These are phyloP conservation scores for Arthromyces matolae DNA, from an alignment of 768 basidiomycete genomes.

Conservation along the genomic window DNA sequence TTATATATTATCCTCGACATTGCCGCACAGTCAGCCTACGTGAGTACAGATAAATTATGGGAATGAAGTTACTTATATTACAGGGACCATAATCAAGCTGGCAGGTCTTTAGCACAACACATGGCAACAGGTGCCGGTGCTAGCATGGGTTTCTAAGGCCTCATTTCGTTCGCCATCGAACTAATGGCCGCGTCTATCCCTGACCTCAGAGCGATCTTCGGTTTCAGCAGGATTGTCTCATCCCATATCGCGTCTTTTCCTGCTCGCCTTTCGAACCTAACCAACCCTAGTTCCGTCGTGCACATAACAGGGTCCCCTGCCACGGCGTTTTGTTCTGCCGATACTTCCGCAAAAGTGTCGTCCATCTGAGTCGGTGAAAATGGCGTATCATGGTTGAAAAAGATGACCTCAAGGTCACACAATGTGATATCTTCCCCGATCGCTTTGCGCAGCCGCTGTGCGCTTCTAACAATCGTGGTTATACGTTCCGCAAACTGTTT, in stretches of 20 bases:
- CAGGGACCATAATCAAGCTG: background rate
- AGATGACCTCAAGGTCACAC: conserved; percentile 51
- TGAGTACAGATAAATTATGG: conserved; percentile 9
- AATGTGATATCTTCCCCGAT: conserved; percentile 58
- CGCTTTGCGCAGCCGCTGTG: conserved; percentile 50
- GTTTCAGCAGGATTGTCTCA: conserved; percentile 45
- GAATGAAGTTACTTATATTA: background rate
- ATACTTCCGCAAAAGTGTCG: conserved; percentile 32
- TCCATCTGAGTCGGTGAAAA: conserved; percentile 45
- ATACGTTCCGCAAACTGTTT: conserved; percentile 43
- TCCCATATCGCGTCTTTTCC: conserved; percentile 46
- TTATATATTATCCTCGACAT: no score
- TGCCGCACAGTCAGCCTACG: no score
- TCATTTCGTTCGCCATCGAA: conserved; percentile 13
- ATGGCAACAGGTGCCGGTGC: no score
- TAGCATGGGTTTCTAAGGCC: no score
- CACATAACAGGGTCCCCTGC: conserved; percentile 43
- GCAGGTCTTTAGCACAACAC: no score
- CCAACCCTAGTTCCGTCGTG: conserved; percentile 55
- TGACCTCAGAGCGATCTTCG: conserved; percentile 51
- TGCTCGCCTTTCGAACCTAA: conserved; percentile 34
- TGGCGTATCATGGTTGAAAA: conserved; percentile 36
- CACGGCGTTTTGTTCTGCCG: conserved; percentile 15
- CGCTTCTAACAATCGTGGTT: conserved; percentile 37
- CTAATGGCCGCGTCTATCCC: conserved; percentile 31